A percentile compares a stretch with the other conserved stretches of the same genome.
phyloP scores from a whole-genome alignment of 1,284 basidiomycete species.

The Tranzscheliella williamsii region DNA sequence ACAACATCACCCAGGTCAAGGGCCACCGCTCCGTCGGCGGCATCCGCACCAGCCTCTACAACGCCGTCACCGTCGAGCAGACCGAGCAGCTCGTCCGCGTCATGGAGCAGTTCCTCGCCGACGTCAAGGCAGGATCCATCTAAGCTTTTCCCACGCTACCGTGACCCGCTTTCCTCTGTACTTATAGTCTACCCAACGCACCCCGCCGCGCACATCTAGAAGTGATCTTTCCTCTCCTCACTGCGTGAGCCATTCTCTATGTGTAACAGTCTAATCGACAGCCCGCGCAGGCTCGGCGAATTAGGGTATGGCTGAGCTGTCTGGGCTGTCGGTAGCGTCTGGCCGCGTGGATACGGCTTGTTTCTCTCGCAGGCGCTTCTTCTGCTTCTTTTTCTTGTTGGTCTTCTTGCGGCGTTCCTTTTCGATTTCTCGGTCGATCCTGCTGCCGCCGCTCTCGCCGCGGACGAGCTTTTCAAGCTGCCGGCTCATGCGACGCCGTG shows the following conservation, averaged over 20 bases:
- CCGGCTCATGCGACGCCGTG: conserved; percentile 45
- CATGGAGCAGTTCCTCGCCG: conserved; percentile 62
- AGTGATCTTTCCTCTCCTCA: too few relatives aligned
- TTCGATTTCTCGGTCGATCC: conserved; percentile 40
- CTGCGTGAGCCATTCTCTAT: too few relatives aligned
- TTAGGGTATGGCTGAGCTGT: too few relatives aligned
- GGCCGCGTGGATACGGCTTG: background rate
- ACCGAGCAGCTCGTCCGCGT: conserved; percentile 64
- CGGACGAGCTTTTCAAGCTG: conserved; percentile 43
- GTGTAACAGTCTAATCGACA: too few relatives aligned
- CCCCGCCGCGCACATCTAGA: too few relatives aligned
- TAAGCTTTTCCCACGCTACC: too few relatives aligned
- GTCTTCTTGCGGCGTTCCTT: conserved; percentile 38
- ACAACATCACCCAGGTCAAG: conserved; percentile 51
- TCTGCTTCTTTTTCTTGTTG: conserved; percentile 53
- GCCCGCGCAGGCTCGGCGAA: too few relatives aligned
- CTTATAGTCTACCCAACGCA: too few relatives aligned
- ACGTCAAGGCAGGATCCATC: conserved; percentile 35
- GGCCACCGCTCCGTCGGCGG: conserved; percentile 62
- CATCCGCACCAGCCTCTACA: conserved; percentile 90
- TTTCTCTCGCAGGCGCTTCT: conserved; percentile 18
- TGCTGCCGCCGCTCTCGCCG: conserved; percentile 15
- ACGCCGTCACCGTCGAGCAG: conserved; percentile 84
- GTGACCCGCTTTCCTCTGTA: too few relatives aligned
- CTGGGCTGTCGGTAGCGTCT: background rate